Conservation (phyloP, 192 early-diverging fungal species). For the Coemansia sp. region DNA sequence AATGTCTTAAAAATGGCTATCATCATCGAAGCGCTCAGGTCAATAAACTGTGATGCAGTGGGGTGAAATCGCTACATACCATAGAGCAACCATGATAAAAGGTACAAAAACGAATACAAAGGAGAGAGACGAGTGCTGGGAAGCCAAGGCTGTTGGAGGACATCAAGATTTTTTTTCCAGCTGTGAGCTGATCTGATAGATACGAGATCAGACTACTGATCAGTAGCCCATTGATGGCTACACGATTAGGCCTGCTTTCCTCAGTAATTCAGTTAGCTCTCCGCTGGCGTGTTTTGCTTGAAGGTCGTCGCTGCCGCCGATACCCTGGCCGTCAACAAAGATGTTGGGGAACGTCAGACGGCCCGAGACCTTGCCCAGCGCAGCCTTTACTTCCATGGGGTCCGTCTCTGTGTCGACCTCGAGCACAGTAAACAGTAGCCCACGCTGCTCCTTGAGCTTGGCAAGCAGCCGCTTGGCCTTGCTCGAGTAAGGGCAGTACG, state of each 20-base stretch:
- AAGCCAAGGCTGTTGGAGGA: background rate
- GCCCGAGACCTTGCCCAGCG: conserved; percentile 51
- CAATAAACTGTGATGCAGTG: background rate
- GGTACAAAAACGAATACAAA: background rate
- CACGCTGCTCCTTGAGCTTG: conserved; percentile 31
- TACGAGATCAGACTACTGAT: background rate
- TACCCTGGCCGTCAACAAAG: conserved; percentile 66
- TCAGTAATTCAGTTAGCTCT: conserved; percentile 54
- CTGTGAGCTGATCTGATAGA: background rate
- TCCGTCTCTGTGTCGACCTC: conserved; percentile 54
- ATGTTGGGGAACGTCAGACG: conserved; percentile 68
- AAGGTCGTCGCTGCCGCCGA: conserved; percentile 66
- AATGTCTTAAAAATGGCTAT: conserved; percentile 27
- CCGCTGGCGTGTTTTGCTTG: conserved; percentile 47
- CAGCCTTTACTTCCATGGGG: conserved; percentile 57
- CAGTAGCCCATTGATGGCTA: too few species aligned
- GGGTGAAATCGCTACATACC: background rate
- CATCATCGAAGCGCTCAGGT: conserved; percentile 21
- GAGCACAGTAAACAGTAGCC: conserved; percentile 55
- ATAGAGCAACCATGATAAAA: background rate
- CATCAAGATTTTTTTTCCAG: background rate
- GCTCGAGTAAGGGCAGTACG: conserved; percentile 69
- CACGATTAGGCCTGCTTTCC: conserved; percentile 22
- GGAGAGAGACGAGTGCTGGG: background rate
- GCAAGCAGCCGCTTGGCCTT: conserved; percentile 59